Conservation (phyloP, 805 yeast genomes). For the Danielia oregonensis region DNA sequence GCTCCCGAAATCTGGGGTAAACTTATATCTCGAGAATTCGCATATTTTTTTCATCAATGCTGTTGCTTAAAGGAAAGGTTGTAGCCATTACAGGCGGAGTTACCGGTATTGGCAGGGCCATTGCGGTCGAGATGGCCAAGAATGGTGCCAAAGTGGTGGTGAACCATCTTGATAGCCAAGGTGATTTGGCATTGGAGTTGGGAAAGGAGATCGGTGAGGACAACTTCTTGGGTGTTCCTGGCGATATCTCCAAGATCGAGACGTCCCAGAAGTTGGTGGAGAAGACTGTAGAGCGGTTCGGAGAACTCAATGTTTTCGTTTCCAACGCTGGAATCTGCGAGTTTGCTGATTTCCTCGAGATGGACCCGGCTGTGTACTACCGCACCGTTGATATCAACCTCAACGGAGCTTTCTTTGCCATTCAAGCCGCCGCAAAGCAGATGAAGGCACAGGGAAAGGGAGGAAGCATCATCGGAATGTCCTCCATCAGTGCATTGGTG, state of each 20-base stretch:
- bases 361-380: slow-evolving; percentile 32
- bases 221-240: slow-evolving; percentile 34
- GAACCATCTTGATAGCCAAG: slow-evolving; percentile 28
- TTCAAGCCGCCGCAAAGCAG: slow-evolving; percentile 45
- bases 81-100: slow-evolving; percentile 45
- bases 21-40: not conserved
- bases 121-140: slow-evolving; percentile 38
- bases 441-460: slow-evolving; percentile 44
- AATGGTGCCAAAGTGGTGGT: slow-evolving; percentile 42
- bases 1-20: not conserved
- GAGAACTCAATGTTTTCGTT: slow-evolving; percentile 38
- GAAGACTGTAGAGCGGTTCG: slow-evolving; percentile 33
- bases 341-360: slow-evolving; percentile 42
- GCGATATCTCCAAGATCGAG: slow-evolving; percentile 41
- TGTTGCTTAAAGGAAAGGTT: slow-evolving; percentile 23
- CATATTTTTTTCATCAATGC: not conserved
- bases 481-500: slow-evolving; percentile 41
- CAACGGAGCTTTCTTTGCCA: slow-evolving; percentile 42
- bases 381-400: slow-evolving; percentile 37
- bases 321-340: slow-evolving; percentile 47
- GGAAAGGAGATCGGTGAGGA: slow-evolving; percentile 20
- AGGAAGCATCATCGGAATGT: slow-evolving; percentile 44
- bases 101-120: slow-evolving; percentile 44
- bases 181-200: slow-evolving; percentile 17
- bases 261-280: slow-evolving; percentile 29